Base-by-base conservation (phyloP, 352 stramenopile species). In the Phytopythium litorale region DNA sequence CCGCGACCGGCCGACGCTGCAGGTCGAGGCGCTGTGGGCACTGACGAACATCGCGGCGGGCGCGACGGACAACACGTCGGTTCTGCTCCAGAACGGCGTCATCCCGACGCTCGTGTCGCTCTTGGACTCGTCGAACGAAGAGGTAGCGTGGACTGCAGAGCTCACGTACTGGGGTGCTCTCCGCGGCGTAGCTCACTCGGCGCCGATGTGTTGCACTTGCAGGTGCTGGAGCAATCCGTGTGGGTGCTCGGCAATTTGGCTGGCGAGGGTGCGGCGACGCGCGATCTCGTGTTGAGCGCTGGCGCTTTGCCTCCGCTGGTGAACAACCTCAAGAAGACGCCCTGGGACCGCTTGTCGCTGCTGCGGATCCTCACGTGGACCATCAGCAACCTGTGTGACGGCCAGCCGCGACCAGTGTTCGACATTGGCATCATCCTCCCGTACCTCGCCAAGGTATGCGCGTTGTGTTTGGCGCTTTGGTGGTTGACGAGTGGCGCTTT, bases 11-110 rank as follows among this genome's bases (percentile, higher is more conserved):
- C 84, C 84, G 53, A 91, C 84, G 56, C 66, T 97, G 21, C 89
- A 97, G 75, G 87, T 98, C 25, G 96, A 98, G 74, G 91, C 95
- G 57, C 73, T 99, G 16, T 97, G 97, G 88, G 91, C 93, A 32
- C 77, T 99, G 16, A 98, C 95, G 8, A 98, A 98, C 74, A 98
- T 99, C 70, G 93, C 96, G 7, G 90, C 88, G 0, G 91, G 91
- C 37, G 87, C 87, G 6, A 96, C 88, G 43, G 91, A 98, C 64
- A 95, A 98, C 71, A 96, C 91, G 50, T 91, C 92, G 23, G 81
- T 97, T 60, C 67, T 98, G 56, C 72, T 97, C n/a, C 88, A 97
- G 65, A 96, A 97, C 64, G 88, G 91, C 21, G 87, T 96, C 49
- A 93, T 98, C 57, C 91, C 92, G 37, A 95, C 87, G 43, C 84